Evolutionary conservation across 768 basidiomycete species (phyloP).

Genomic region (Mrakia blollopis): DNA sequence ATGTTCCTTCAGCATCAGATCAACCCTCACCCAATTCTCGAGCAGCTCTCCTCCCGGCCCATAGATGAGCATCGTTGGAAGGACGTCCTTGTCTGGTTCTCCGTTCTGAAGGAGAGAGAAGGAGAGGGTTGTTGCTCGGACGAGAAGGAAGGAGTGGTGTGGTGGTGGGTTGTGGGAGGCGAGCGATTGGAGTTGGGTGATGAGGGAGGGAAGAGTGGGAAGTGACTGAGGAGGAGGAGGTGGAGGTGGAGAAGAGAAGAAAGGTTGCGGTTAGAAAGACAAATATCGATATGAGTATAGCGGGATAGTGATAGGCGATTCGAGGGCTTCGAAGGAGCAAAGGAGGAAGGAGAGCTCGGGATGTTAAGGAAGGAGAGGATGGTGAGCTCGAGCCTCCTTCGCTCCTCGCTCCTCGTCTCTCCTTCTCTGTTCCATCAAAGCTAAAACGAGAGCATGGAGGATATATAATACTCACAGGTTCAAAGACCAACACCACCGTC

Average conservation of each 20-base stretch:
- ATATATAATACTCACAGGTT: constrained; percentile 7
- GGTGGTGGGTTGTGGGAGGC: constrained; percentile 26
- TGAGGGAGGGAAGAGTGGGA: constrained; percentile 16
- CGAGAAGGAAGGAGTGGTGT: constrained; percentile 28
- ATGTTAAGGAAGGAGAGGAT: too few relatives aligned
- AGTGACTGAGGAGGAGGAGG: neutral
- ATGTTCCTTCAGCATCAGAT: constrained; percentile 9
- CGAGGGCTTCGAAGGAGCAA: too few relatives aligned
- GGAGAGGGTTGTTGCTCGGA: constrained; percentile 8
- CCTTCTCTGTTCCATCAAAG: neutral
- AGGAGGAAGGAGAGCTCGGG: neutral
- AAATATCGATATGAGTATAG: too few relatives aligned
- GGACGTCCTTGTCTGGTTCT: constrained; percentile 27
- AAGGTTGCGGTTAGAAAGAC: too few relatives aligned
- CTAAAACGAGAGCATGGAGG: neutral
- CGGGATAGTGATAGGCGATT: too few relatives aligned
- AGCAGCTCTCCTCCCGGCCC: constrained; percentile 11
- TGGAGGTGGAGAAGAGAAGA: neutral
- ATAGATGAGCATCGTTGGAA: constrained; percentile 32
- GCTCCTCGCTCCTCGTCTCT: neutral
- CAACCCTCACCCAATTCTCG: constrained; percentile 24
- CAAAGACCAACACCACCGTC: constrained; percentile 27
- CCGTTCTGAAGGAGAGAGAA: constrained; percentile 20
- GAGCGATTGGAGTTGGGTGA: constrained; percentile 23
- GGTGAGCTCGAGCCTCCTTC: constrained; percentile 10